A percentile compares a stretch with the other conserved stretches of the same genome.
Conservation (phyloP, 192 early-diverging fungal genomes). For the Geranomyces michiganensis region DNA sequence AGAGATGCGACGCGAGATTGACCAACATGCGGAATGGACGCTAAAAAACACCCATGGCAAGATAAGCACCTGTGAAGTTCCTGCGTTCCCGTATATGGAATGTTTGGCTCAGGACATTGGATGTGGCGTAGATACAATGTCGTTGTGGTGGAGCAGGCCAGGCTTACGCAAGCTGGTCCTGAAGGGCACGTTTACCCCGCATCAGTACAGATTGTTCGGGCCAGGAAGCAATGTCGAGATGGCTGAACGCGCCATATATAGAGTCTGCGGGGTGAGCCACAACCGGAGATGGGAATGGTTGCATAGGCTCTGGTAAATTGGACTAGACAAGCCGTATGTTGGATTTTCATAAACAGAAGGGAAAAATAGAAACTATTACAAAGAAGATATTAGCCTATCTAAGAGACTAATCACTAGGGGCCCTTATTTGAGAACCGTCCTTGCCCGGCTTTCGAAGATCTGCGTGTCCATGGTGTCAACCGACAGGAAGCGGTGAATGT, state of each 20-base stretch:
- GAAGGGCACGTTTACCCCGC: conserved; percentile 10
- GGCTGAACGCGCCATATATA: conserved; percentile 14
- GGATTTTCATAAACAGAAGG: no score
- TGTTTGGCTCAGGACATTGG: conserved; percentile 23
- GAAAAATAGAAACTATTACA: no score
- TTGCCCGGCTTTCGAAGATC: conserved; percentile 38
- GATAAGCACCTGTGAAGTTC: conserved; percentile 6
- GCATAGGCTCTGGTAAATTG: background rate
- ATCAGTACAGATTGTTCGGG: conserved; percentile 25
- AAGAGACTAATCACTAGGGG: no score
- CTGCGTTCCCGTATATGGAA: conserved; percentile 27
- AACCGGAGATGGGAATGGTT: background rate
- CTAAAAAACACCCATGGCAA: background rate
- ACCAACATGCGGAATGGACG: conserved; percentile 2
- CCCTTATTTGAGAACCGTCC: conserved; percentile 7
- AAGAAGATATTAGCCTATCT: no score
- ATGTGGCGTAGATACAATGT: background rate
- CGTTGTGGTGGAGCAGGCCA: conserved; percentile 13
- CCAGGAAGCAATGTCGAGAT: conserved; percentile 1
- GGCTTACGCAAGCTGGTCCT: conserved; percentile 15
- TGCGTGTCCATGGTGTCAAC: conserved; percentile 43
- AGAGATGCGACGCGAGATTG: conserved; percentile 17
- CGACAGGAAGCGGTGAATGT: conserved; percentile 41
- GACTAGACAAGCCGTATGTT: no score
- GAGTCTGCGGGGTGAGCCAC: background rate